These are phyloP conservation scores for Kwoniella sp. DNA, from an alignment of 768 basidiomycete species.

Conservation along the genomic window DNA sequence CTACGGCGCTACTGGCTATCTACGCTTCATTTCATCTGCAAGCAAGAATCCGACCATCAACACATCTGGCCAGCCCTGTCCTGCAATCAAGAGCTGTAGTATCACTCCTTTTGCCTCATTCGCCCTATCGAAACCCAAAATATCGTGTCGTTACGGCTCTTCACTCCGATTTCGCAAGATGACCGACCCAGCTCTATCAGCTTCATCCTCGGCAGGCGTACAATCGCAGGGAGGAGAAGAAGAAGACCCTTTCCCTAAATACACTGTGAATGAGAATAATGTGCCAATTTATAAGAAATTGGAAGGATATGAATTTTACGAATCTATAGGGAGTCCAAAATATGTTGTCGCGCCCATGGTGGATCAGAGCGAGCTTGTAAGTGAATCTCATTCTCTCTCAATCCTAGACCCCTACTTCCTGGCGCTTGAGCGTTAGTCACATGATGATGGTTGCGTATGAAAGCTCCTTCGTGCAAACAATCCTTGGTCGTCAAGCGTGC, in stretches of 20 bases:
- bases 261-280: conserved; percentile 9
- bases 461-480: too few relatives aligned
- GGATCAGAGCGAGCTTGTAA: conserved; percentile 91
- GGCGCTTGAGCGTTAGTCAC: too few relatives aligned
- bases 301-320: conserved; percentile 80
- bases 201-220: neutral
- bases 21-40: neutral
- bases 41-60: neutral
- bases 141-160: neutral
- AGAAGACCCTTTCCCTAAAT: conserved; percentile 12
- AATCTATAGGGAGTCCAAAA: conserved; percentile 77
- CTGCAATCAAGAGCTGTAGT: too few relatives aligned
- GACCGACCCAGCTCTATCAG: neutral
- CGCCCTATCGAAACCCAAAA: neutral
- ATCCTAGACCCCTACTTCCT: too few relatives aligned
- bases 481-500: too few relatives aligned
- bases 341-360: conserved; percentile 97
- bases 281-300: conserved; percentile 39
- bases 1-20: neutral
- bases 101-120: neutral
- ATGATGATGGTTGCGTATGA: too few relatives aligned
- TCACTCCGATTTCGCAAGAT: neutral
- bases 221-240: neutral
- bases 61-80: too few relatives aligned
- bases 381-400: conserved; percentile 56